Base-by-base conservation (phyloP, 2,329 filamentous ascomycete genomes). In the Monosporascus sp. region DNA sequence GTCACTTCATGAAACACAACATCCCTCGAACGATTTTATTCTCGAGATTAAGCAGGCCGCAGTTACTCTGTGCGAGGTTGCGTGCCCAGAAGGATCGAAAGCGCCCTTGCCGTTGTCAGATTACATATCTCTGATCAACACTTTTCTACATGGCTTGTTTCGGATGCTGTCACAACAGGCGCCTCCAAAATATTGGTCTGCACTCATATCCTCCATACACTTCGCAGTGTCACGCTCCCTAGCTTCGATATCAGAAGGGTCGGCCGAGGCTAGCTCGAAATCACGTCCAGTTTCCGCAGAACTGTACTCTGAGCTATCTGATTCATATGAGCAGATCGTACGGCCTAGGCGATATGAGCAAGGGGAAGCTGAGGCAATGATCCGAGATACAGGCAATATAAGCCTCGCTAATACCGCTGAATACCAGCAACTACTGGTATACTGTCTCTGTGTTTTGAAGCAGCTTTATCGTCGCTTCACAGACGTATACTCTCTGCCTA, bases 31-130 rank as follows among this genome's bases (percentile, higher is more conserved):
- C 8, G 56, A 60, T 15, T 52, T 67, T 25, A 55, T 56, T 31
- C 39, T 54, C 7, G 58, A 62, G 14, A 60, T 74, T 8, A 61
- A 62, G n/a, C 65, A 69, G 27, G 65, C 79, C 2, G 68, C 77
- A 4, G 69, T 71, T 9, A 70, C 76, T 2, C 58, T 83, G 3
- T 75, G 76, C 3, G 77, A 74, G 51, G 69, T 82, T 48, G 76
- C 77, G 27, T 80, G 77, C 61, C 79, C 77, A 1, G 67, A 72
- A 41, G 54, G 73, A 0, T 69, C 71, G 1, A 58, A 53, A 2
- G 54, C 60, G 3, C 58, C 59, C 1, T 58, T 62, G 6, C 64
- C 66, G 1, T 62, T 77, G n/a, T 54, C 63, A 15, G 72, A 78
- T 54, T 76, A 76, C 51, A 53, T 77, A 11, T 70, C 67, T 6